Conservation (phyloP, 2,329 filamentous ascomycete species). For the Chrysosporium queenslandicum region DNA sequence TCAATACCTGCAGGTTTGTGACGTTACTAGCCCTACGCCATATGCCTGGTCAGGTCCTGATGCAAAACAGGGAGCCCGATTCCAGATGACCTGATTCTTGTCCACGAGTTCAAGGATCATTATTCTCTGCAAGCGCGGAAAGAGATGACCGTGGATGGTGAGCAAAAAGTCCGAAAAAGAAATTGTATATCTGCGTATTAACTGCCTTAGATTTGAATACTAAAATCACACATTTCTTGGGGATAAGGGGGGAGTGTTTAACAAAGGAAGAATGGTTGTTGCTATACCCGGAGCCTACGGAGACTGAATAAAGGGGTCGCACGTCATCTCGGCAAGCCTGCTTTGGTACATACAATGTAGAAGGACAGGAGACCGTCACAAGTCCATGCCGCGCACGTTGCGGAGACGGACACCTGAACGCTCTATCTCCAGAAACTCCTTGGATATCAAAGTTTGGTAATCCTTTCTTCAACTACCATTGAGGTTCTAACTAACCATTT, state of each 20-base stretch:
- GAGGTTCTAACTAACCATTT: too few species aligned
- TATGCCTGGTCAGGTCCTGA: slow-evolving; percentile 1
- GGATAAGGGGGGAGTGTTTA: slow-evolving; percentile 7
- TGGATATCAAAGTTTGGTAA: too few species aligned
- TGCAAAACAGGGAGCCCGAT: background rate
- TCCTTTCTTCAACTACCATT: too few species aligned
- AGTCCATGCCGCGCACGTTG: too few species aligned
- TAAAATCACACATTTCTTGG: slow-evolving; percentile 18
- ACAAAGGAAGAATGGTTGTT: slow-evolving; percentile 16
- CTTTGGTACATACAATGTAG: background rate
- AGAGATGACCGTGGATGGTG: slow-evolving; percentile 18
- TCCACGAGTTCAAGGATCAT: slow-evolving; percentile 21
- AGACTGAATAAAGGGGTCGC: background rate
- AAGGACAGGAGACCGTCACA: too few species aligned
- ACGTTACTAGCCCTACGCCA: background rate
- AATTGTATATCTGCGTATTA: slow-evolving; percentile 1
- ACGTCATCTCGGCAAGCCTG: background rate
- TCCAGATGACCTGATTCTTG: slow-evolving; percentile 20
- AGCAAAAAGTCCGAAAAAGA: background rate
- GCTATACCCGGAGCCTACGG: slow-evolving; percentile 15
- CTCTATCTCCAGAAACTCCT: too few species aligned
- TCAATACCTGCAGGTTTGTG: slow-evolving; percentile 14
- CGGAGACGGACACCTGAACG: too few species aligned
- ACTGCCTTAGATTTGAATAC: slow-evolving; percentile 18
- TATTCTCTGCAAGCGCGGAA: slow-evolving; percentile 20